These are phyloP conservation scores for Phytopythium vexans DNA, from an alignment of 352 stramenopile species.

Conservation along the genomic window DNA sequence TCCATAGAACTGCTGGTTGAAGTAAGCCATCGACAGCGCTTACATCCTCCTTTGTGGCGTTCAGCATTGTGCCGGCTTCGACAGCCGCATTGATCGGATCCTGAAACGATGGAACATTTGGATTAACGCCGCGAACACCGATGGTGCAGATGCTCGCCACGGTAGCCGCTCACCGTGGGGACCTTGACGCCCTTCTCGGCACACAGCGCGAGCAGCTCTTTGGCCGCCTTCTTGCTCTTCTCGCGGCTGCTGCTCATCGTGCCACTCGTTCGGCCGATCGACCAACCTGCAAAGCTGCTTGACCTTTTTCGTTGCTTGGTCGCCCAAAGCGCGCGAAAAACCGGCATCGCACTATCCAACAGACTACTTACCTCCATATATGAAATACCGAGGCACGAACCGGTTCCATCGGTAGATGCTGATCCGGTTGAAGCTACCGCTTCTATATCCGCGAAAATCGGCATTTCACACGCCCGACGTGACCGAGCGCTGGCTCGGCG, in stretches of 20 bases:
- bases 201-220: constrained; percentile 80
- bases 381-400: too few species aligned
- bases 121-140: neutral
- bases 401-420: too few species aligned
- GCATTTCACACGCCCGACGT: too few species aligned
- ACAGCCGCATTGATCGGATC: constrained; percentile 78
- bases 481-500: too few species aligned
- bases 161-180: constrained; percentile 43
- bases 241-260: constrained; percentile 13
- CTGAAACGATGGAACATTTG: constrained; percentile 14
- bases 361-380: too few species aligned
- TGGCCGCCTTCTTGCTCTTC: constrained; percentile 37
- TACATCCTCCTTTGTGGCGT: constrained; percentile 76
- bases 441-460: too few species aligned
- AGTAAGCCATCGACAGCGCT: constrained; percentile 3
- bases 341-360: too few species aligned
- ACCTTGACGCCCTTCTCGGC: constrained; percentile 73
- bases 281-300: neutral
- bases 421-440: too few species aligned
- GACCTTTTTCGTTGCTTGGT: neutral
- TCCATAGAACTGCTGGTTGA: neutral
- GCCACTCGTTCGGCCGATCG: neutral
- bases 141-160: neutral
- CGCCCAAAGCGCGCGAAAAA: neutral
- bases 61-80: constrained; percentile 81